Evolutionary conservation across 495 filamentous ascomycete species (phyloP), one percentile per base, ranked within the genome.

Genomic region (Lasiosphaeriaceae sp.): DNA sequence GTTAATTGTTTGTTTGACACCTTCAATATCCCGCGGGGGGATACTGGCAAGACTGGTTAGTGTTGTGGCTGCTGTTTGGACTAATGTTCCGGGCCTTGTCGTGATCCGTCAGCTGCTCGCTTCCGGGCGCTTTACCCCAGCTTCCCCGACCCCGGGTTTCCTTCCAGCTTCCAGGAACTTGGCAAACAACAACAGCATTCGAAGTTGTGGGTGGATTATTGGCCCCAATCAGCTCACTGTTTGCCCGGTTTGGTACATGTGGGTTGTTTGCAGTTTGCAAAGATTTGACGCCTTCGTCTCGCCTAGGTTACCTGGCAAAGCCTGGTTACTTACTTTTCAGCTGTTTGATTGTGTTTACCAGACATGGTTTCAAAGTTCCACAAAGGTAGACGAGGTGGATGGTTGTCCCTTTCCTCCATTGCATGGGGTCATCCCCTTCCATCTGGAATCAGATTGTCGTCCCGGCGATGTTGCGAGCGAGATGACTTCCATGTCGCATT

Each of bases 81-180:
- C 26, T 4, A 31, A 31, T 9, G 26, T 3, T n/a, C 26, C 9
- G 26, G 9, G 26, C 26, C 26, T 31, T 31, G 26, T 9, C 9
- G 26, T 31, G 26, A 24, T 3, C 24, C 24, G 26, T 16, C 24
- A 29, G 39, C 39, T 14, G 21, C 43, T 7, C 41, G 45, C 14
- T 7, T 48, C 56, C 56, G 56, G 56, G 41, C 37, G 16, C 44
- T 19, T 48, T 26, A 47, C 44, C 50, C 56, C 44, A 48, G 50
- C 50, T 46, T 49, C 56, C 56, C 49, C 56, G 56, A 37, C 43
- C 41, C 47, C 47, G 22, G 47, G 39, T 22, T 47, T 47, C n/a
- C 12, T 49, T 49, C 14, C n/a, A 17, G 17, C n/a, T 17, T 16
- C 21, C 6, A 21, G 43, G 43, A 17, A 19, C 5, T 46, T 46